These are phyloP conservation scores for Kuraishia piskuri DNA, from an alignment of 805 yeast genomes.

Conservation along the genomic window DNA sequence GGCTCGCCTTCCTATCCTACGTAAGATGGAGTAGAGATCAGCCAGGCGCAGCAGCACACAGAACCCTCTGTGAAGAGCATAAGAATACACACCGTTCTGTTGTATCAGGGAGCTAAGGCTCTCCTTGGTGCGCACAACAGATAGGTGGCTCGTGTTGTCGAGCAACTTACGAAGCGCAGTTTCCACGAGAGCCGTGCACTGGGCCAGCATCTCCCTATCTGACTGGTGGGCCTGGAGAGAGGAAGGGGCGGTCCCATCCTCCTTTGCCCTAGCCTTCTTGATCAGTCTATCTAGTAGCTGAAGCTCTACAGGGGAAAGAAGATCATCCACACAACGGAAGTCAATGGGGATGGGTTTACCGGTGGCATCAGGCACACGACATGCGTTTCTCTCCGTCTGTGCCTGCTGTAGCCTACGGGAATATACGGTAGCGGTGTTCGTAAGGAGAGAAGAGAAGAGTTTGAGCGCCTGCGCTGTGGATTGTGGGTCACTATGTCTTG, in stretches of 20 bases:
- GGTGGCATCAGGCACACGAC: conserved; percentile 6
- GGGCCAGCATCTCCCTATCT: background rate
- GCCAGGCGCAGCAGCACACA: conserved; percentile 35
- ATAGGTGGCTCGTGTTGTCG: background rate
- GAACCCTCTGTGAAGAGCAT: conserved; percentile 28
- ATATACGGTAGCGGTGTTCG: conserved; percentile 19
- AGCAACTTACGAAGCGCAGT: background rate
- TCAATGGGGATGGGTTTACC: conserved; percentile 8
- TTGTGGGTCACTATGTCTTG: conserved; percentile 11
- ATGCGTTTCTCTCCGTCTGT: conserved; percentile 11
- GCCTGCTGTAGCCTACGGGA: conserved; percentile 18
- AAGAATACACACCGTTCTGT: background rate
- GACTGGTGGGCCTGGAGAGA: background rate
- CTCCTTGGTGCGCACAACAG: background rate
- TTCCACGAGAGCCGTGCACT: background rate
- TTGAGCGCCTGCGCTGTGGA: conserved; percentile 16
- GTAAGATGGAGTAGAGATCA: conserved; percentile 36
- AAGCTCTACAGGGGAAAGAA: conserved; percentile 11
- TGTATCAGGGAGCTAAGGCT: background rate
- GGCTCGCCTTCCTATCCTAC: conserved; percentile 39
- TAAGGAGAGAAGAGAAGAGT: conserved; percentile 17
- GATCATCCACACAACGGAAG: conserved; percentile 10
- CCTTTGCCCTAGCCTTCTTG: background rate
- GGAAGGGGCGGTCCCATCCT: background rate
- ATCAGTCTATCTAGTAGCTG: background rate